Base-by-base conservation (phyloP, 805 yeast species). In the Myxozyma vanderwaltii region DNA sequence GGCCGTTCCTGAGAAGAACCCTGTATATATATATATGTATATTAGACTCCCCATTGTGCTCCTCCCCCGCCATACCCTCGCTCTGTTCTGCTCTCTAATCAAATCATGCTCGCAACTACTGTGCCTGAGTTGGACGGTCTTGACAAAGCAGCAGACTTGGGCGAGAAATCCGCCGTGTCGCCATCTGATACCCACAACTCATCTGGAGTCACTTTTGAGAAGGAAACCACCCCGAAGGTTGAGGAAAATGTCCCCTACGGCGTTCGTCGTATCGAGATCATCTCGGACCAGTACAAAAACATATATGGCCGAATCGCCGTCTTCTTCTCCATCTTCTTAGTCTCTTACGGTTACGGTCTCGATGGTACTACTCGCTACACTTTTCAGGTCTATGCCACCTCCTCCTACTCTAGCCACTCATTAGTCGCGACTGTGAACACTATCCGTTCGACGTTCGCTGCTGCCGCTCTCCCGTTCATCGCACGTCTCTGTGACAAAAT, bases 401-500 rank as follows among this genome's bases (percentile, higher is more conserved):
- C 76, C 49, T 77, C 84, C 13, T 86, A 81, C 72, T 58, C 77
- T 27, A 66, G 70, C 13, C 88, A 85, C 68, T 80, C 89, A 6
- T 74, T 83, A 56, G 70, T 80, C 45, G 78, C 89, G 4, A 82
- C 89, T 2, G 79, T 86, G 58, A 77, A 80, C 61, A 86, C 83
- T 29, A 78, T 85, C 61, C 77, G 79, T 56, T 74, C 81, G 31
- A 87, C 86, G 40, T 79, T 83, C 51, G 86, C 82, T 48, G 88
- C 88, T 26, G 89, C 86, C 17, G 78, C 86, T 3, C 87, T 83
- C 68, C 84, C 86, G 2, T 77, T 82, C 3, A 83, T 78, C 62
- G 89, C 90, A 10, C 75, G 88, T 64, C 72, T 86, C 38, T 79
- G 87, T 8, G 89, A 86, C 70, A 76, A 79, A n/a, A 84, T 84